Percentiles rank a stretch among this genome's conserved stretches.
Conservation (phyloP, 2,329 filamentous ascomycete genomes). For the Atkinsonella texensis region DNA sequence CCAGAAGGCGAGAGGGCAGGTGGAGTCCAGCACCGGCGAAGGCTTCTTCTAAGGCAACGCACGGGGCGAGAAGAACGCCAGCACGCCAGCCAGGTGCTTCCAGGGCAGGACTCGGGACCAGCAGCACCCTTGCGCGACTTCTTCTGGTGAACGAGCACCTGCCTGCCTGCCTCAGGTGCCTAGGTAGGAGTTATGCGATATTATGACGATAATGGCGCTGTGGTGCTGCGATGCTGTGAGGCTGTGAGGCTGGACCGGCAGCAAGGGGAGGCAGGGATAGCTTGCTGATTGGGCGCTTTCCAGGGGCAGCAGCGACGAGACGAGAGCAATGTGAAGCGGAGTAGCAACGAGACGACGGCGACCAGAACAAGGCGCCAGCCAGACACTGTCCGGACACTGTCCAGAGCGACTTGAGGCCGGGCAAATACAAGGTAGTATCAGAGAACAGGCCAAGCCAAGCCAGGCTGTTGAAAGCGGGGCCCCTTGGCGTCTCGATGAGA, state of each 20-base stretch:
- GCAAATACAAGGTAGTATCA: neutral
- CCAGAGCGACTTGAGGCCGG: neutral
- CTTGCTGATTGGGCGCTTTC: constrained; percentile 5
- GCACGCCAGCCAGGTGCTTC: neutral
- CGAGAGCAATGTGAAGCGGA: constrained; percentile 1
- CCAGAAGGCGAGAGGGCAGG: constrained; percentile 1
- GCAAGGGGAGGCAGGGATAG: neutral
- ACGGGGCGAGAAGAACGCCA: neutral
- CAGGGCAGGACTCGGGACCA: neutral
- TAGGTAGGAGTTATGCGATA: neutral
- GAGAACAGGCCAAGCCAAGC: neutral
- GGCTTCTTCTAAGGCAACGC: no score
- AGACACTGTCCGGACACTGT: neutral
- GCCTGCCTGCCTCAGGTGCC: no score
- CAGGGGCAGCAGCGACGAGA: neutral
- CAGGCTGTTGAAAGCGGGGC: neutral
- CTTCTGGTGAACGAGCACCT: neutral
- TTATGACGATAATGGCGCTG: neutral
- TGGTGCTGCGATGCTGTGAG: neutral
- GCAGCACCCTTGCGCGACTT: neutral
- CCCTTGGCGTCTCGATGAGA: neutral
- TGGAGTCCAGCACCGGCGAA: constrained; percentile 1
- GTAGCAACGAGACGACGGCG: neutral
- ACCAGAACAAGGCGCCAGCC: neutral
- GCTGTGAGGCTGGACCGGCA: neutral